Evolutionary conservation across 805 yeast species (phyloP), one percentile per base, ranked within the genome.

Genomic region (Kazachstania viticola): DNA sequence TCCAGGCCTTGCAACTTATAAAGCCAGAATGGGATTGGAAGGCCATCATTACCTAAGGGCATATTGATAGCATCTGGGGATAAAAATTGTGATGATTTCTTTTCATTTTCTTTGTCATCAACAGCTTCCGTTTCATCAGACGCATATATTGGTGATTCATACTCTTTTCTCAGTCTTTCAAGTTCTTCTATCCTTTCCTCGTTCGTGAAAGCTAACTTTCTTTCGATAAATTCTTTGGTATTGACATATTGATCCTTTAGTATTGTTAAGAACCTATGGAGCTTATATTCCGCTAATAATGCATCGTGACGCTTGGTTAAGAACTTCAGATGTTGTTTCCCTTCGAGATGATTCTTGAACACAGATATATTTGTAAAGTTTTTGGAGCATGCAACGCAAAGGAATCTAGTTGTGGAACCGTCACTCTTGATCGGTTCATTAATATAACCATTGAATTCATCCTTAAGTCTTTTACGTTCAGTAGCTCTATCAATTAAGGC

Each of bases 1-100:
- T 80, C 80, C 9, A 87, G 62, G 0, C 98, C 98, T 46, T 84
- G 85, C 28, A 87, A 61, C 54, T 87, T 91, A 64, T 74, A 87
- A 18, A 91, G 62, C 98, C 98, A 91, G 33, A 67, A 73, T 2
- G 98, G 98, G 18, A 91, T 83, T 1, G 96, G 96, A 25, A 67
- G 69, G 0, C 96, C 96, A 55, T 87, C 96, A 14, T 81, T 69
- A 0, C 94, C 97, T 0, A 82, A 32, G 0, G 95, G 94, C 34
- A 82, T 54, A 34, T 77, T 71, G n/a, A n/a, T n/a, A n/a, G n/a
- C n/a, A n/a, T n/a, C n/a, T n/a, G n/a, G n/a, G n/a, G n/a, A n/a
- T n/a, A n/a, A n/a, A 34, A 71, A 60, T 4, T 36, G 45, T 7
- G 39, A 41, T 3, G 39, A 46, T 14, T 39, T 46, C 1, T 45